Base-by-base conservation (phyloP, 805 yeast genomes). In the Suhomyces sp. region DNA sequence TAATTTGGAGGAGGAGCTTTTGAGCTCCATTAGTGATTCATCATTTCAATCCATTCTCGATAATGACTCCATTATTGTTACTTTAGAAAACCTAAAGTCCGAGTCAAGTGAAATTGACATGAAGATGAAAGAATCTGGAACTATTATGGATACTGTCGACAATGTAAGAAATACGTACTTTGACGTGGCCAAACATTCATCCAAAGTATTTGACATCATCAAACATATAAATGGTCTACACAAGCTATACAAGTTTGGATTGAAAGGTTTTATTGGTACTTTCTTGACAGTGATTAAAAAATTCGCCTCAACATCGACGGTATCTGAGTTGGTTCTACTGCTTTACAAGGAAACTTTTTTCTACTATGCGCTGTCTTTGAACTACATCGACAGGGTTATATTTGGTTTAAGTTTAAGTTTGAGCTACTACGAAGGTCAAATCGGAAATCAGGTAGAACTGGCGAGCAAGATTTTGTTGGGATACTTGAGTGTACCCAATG, bases 21-120 rank as follows among this genome's bases (percentile, higher is more conserved):
- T 92, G 53, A 67, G 71, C 3, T 75, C 84, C 0, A 69, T 93
- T 53, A 82, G 81, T 55, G 76, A 77, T 5, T 70, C 87, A 0
- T 71, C 77, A 19, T 17, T 37, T 37, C 86, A 87, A 0, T 81
- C 79, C 49, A 77, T 92, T 20, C 71, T 92, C 29, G 96, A 90
- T 5, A 83, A 87, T 63, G 84, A 83, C 49, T 74, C 69, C 0
- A 67, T 91, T 2, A 63, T 88, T 15, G 67, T 73, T 4, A 81
- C 86, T 1, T 71, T 92, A 46, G 94, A 87, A 58, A 64, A 60
- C 0, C 67, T 93, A 48, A 92, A 93, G 61, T 53, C 62, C 0
- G 91, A 91, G 57, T 73, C 96, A 0, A 57, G 55, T 0, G 76
- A 77, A 15, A 77, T 89, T 13, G 78, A 80, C 35, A 50, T 51